These are phyloP conservation scores for Lactarius pseudohatsudake DNA, from an alignment of 768 basidiomycete genomes.

Conservation along the genomic window DNA sequence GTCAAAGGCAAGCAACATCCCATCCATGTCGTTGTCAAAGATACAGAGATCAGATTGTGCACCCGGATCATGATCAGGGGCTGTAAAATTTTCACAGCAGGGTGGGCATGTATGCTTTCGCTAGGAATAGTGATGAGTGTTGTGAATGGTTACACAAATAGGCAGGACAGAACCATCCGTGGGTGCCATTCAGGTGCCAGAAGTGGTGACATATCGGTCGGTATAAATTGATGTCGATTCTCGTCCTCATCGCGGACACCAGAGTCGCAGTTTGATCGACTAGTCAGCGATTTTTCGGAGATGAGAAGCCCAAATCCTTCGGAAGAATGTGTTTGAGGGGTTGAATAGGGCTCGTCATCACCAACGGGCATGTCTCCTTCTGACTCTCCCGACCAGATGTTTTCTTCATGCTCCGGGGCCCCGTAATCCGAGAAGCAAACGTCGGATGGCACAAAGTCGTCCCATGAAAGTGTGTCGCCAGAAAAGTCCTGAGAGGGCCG, in stretches of 20 bases:
- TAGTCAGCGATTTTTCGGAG: not conserved
- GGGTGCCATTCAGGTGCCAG: not conserved
- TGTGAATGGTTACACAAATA: not conserved
- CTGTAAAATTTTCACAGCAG: conserved; percentile 10
- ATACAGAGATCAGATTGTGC: conserved; percentile 3
- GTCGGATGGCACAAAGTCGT: conserved; percentile 2
- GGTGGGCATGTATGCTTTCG: not conserved
- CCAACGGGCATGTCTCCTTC: not conserved
- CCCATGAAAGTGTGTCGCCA: conserved; percentile 3
- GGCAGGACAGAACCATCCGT: conserved; percentile 1
- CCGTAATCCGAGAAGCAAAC: conserved; percentile 6
- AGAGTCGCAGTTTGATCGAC: conserved; percentile 7
- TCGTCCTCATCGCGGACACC: not conserved
- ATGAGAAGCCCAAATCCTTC: not conserved
- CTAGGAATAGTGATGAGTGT: not conserved
- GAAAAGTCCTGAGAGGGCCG: conserved; percentile 7
- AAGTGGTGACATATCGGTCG: conserved; percentile 8
- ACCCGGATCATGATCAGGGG: conserved; percentile 13
- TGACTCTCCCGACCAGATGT: conserved; percentile 12
- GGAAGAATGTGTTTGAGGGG: not conserved
- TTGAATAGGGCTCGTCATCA: conserved; percentile 1
- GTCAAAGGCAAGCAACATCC: conserved; percentile 13
- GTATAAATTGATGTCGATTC: not conserved
- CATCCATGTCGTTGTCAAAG: conserved; percentile 16
- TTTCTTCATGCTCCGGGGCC: not conserved